Conservation (phyloP, 371 early-diverging fungal species). For the Enteropsectra breve region DNA sequence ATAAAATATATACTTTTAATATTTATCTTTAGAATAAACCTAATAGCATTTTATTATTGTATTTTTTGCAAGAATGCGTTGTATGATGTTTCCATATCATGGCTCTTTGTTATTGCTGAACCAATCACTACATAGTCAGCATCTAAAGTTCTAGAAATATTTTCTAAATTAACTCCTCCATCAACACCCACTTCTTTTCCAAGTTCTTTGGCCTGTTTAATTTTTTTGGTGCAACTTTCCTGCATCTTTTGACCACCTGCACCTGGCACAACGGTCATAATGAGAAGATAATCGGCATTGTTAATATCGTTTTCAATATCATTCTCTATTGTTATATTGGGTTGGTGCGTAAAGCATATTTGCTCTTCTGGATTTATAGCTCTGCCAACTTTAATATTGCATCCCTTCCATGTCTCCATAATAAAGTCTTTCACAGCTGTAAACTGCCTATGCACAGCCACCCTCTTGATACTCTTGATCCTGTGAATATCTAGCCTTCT, state of each 20-base stretch:
- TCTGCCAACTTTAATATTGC: conserved; percentile 80
- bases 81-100: conserved; percentile 1
- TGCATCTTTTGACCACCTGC: conserved; percentile 55
- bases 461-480: conserved; percentile 20
- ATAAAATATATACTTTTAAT: too few relatives aligned
- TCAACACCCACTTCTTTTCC: conserved; percentile 78
- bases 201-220: conserved; percentile 10
- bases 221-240: conserved; percentile 19
- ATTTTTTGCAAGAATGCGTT: not conserved
- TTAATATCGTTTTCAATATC: conserved; percentile 62
- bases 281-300: conserved; percentile 73
- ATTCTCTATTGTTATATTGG: too few relatives aligned
- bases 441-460: conserved; percentile 41
- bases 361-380: conserved; percentile 81
- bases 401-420: conserved; percentile 62
- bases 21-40: too few relatives aligned
- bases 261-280: conserved; percentile 77
- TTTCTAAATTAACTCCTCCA: conserved; percentile 78
- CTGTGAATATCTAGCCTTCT: conserved; percentile 29
- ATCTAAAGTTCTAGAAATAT: conserved; percentile 70
- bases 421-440: not conserved
- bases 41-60: too few relatives aligned
- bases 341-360: too few relatives aligned
- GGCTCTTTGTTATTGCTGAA: conserved; percentile 62
- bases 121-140: conserved; percentile 97